Evolutionary conservation across 192 early-diverging fungal genomes (phyloP).

Genomic region (Ramicandelaber brevisporus): DNA sequence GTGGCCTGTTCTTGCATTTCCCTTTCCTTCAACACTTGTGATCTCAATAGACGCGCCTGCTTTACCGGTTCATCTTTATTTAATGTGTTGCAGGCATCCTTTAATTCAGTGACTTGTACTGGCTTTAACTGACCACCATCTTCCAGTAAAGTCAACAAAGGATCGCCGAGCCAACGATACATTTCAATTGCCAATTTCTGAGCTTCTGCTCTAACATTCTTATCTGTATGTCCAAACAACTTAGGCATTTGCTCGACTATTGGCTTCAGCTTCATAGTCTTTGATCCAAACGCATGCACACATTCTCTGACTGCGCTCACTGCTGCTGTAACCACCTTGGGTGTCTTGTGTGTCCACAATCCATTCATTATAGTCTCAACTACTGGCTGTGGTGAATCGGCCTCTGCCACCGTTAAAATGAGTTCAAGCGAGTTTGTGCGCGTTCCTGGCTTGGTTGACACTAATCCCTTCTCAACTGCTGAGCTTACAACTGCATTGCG

Average conservation of each 20-base stretch:
- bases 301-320: slow-evolving; percentile 31
- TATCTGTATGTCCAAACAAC: slow-evolving; percentile 85
- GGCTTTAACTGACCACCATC: slow-evolving; percentile 93
- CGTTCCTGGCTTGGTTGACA: slow-evolving; percentile 55
- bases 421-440: slow-evolving; percentile 53
- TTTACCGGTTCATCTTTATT: slow-evolving; percentile 25
- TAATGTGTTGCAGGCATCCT: slow-evolving; percentile 51
- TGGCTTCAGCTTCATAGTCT: slow-evolving; percentile 53
- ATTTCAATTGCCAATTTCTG: slow-evolving; percentile 54
- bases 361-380: slow-evolving; percentile 54
- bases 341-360: slow-evolving; percentile 65
- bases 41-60: slow-evolving; percentile 47
- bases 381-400: slow-evolving; percentile 59
- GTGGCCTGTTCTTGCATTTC: slow-evolving; percentile 12
- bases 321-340: slow-evolving; percentile 62
- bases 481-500: slow-evolving; percentile 42
- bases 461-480: slow-evolving; percentile 68
- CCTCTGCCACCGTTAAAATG: slow-evolving; percentile 67
- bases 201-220: slow-evolving; percentile 72
- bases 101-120: slow-evolving; percentile 78
- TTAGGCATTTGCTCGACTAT: slow-evolving; percentile 65
- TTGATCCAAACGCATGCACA: slow-evolving; percentile 53
- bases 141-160: slow-evolving; percentile 44
- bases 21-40: slow-evolving; percentile 40
- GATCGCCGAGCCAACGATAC: slow-evolving; percentile 77